A percentile compares a stretch with the other conserved stretches of the same genome.
Evolutionary conservation across 2,329 filamentous ascomycete species (phyloP).

Genomic region (Fusarium secorum): DNA sequence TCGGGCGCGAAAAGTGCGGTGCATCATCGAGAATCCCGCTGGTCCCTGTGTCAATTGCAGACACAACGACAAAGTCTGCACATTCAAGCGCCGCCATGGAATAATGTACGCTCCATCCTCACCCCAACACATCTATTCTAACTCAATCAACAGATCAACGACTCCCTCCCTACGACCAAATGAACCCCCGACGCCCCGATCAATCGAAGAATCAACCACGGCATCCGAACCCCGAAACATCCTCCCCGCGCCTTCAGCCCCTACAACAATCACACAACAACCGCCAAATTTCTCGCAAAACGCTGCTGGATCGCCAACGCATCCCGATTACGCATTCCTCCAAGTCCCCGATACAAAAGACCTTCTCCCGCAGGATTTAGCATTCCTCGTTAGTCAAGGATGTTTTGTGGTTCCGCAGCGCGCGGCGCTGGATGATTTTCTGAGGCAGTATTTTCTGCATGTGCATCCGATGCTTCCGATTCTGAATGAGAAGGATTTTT

Average conservation of each 20-base stretch:
- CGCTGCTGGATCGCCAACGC: neutral
- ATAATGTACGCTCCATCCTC: constrained; percentile 1
- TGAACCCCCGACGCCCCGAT: constrained; percentile 1
- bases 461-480: constrained; percentile 43
- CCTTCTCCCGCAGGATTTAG: constrained; percentile 34
- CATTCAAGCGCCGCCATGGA: constrained; percentile 31
- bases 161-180: neutral
- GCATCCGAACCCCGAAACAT: neutral
- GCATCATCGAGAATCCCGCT: constrained; percentile 34
- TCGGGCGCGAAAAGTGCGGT: constrained; percentile 37
- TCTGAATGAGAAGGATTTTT: constrained; percentile 38
- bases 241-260: neutral
- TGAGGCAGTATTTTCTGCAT: constrained; percentile 42
- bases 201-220: neutral
- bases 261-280: neutral
- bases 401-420: constrained; percentile 40
- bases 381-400: constrained; percentile 39
- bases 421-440: constrained; percentile 39
- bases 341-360: constrained; percentile 32
- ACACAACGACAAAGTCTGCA: constrained; percentile 38
- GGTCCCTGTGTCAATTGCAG: constrained; percentile 40
- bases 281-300: neutral
- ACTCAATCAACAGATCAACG: neutral
- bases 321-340: constrained; percentile 37
- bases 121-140: neutral